A percentile compares a stretch with the other conserved stretches of the same genome.
phyloP scores from a whole-genome alignment of 805 yeast species.

The Zygosaccharomyces lentus region DNA sequence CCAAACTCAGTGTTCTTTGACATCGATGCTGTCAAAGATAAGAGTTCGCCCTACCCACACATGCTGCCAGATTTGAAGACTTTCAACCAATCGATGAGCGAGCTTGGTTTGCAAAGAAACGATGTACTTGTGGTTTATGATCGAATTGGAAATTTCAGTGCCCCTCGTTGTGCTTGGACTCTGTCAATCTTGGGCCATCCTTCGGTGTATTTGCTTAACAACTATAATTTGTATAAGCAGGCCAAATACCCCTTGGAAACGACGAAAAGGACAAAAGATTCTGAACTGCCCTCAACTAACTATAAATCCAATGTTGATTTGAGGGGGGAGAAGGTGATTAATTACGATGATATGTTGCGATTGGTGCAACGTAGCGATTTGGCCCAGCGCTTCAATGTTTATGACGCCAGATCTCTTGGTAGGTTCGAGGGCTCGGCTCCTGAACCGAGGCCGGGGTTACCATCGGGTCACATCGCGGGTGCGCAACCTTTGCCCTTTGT shows the following conservation, averaged over 20 bases:
- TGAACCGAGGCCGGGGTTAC: constrained; percentile 84
- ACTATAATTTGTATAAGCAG: constrained; percentile 50
- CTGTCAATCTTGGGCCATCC: constrained; percentile 74
- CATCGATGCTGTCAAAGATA: constrained; percentile 64
- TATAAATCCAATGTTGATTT: constrained; percentile 38
- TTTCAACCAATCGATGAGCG: constrained; percentile 50
- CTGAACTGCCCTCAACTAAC: constrained; percentile 22
- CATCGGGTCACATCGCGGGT: constrained; percentile 88
- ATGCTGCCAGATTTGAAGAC: constrained; percentile 69
- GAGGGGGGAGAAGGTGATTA: constrained; percentile 49
- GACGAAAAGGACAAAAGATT: constrained; percentile 15
- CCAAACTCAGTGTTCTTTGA: constrained; percentile 72
- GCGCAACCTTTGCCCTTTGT: constrained; percentile 72
- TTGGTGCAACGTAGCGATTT: constrained; percentile 49
- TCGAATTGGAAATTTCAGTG: constrained; percentile 74
- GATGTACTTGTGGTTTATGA: constrained; percentile 81
- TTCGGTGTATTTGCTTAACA: constrained; percentile 64
- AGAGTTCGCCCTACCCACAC: constrained; percentile 69
- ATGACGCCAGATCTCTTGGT: constrained; percentile 78
- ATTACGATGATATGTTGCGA: constrained; percentile 60
- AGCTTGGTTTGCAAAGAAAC: constrained; percentile 50
- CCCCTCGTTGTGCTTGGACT: constrained; percentile 93
- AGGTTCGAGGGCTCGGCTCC: constrained; percentile 77
- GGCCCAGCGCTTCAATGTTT: constrained; percentile 46
- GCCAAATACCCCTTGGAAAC: constrained; percentile 46